Base-by-base conservation (phyloP, 1,284 basidiomycete genomes). In the Naganishia sp. region DNA sequence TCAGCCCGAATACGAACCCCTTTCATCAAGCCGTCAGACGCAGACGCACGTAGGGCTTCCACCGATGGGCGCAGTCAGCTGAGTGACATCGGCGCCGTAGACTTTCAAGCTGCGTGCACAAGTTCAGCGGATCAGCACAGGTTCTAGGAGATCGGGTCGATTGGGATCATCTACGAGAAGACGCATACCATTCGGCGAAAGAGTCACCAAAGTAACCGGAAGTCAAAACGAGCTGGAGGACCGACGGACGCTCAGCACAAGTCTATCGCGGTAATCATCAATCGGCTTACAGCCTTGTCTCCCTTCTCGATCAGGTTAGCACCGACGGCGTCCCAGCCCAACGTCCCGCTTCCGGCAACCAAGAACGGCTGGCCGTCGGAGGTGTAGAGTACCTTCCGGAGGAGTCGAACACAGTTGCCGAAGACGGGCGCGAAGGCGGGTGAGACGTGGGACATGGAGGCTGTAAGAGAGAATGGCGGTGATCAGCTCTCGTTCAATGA, bases 1-100 rank as follows among this genome's bases (percentile, higher is more conserved):
- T 45, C 21, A 28, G 28, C 28, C 28, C 28, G 28, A 5, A 28
- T 28, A 28, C 3, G 28, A 28, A 21, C 0, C 21, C 32, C 31
- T 6, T 50, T 18, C 23, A 3, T n/a, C 11, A 63, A 28, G 28
- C 35, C 41, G 23, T 23, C 28, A 13, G 21, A 9, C 76, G 67
- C n/a, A n/a, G n/a, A 74, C 76, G 67, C 54, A 78, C 63, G 84
- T 81, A 21, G 93, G 90, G 21, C 88, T 85, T 51, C 85, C 85
- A 41, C 96, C 96, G 68, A 98, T 83, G 35, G 88, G 84, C 3
- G 94, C 91, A 71, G 85, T 88, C 73, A 99, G 78, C 75, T 94
- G 86, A 63, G 89, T 88, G n/a, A 95, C 93, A 56, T 89, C 86
- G 50, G 90, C 93, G 49, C 94, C 94, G 76, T 99, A 99, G 1